phyloP scores from a whole-genome alignment of 345 rosid genomes.

The Clausena lansium region DNA sequence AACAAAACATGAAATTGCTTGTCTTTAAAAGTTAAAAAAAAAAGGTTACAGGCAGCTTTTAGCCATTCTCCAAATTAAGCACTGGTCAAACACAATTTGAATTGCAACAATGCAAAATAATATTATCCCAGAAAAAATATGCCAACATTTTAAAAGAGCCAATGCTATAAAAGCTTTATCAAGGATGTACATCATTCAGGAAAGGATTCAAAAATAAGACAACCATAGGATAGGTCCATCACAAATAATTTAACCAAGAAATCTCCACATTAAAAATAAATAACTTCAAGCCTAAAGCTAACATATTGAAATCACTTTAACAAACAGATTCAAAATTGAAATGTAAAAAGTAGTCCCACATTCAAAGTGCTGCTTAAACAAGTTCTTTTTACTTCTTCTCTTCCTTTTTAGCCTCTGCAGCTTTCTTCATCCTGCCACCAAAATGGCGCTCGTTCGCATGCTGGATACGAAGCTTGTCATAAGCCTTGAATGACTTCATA shows the following conservation, averaged over 20 bases:
- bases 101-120: background rate
- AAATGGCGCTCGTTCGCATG: slow-evolving; percentile 52
- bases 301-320: background rate
- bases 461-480: slow-evolving; percentile 70
- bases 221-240: background rate
- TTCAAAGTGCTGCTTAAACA: background rate
- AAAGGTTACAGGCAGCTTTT: background rate
- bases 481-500: slow-evolving; percentile 79
- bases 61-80: background rate
- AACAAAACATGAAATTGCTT: background rate
- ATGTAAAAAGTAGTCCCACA: background rate
- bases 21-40: too few species aligned
- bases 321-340: background rate
- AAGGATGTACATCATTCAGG: background rate
- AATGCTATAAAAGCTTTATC: background rate
- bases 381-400: slow-evolving; percentile 68
- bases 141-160: background rate
- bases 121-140: background rate
- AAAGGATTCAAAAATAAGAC: background rate
- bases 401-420: slow-evolving; percentile 90
- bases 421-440: slow-evolving; percentile 74
- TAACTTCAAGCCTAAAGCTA: background rate
- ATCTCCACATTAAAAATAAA: background rate
- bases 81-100: background rate
- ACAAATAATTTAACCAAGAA: background rate